A percentile compares a stretch with the other conserved stretches of the same genome.
Conservation (phyloP, 2,329 filamentous ascomycete genomes). For the Parafenestella ontariensis region DNA sequence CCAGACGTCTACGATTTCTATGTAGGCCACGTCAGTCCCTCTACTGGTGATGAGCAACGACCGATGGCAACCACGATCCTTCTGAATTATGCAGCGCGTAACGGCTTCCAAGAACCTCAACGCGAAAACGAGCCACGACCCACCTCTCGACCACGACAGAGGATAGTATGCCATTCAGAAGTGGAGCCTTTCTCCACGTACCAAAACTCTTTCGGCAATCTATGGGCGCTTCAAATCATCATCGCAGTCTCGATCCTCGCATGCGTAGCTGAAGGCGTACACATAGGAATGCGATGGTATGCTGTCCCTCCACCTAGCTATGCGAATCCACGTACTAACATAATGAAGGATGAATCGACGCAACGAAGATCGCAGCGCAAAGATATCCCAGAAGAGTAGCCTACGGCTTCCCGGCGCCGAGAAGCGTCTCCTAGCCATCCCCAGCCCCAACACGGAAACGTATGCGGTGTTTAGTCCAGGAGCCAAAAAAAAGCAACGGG, state of each 20-base stretch:
- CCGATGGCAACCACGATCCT: slow-evolving; percentile 31
- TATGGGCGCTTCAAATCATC: slow-evolving; percentile 36
- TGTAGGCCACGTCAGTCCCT: slow-evolving; percentile 11
- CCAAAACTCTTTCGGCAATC: slow-evolving; percentile 31
- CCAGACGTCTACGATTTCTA: slow-evolving; percentile 38
- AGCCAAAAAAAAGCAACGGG: slow-evolving; percentile 35
- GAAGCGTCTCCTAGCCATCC: slow-evolving; percentile 29
- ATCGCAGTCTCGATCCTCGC: slow-evolving; percentile 35
- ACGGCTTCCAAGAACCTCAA: slow-evolving; percentile 1
- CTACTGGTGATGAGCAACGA: slow-evolving; percentile 11
- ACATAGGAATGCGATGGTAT: slow-evolving; percentile 30
- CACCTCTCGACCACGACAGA: slow-evolving; percentile 11
- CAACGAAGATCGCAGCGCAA: background rate
- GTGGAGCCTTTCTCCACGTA: slow-evolving; percentile 25
- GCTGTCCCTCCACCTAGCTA: background rate
- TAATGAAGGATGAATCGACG: slow-evolving; percentile 5
- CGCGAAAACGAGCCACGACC: slow-evolving; percentile 5
- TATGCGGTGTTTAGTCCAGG: slow-evolving; percentile 26
- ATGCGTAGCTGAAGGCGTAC: slow-evolving; percentile 36
- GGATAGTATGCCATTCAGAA: slow-evolving; percentile 33
- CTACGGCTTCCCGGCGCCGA: slow-evolving; percentile 32
- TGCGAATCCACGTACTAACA: background rate
- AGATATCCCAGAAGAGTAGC: background rate
- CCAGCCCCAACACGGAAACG: background rate
- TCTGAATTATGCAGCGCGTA: slow-evolving; percentile 14